Percentiles rank a stretch among this genome's conserved stretches.
phyloP scores from a whole-genome alignment of 2,329 filamentous ascomycete species.

The Penicillium sp. region DNA sequence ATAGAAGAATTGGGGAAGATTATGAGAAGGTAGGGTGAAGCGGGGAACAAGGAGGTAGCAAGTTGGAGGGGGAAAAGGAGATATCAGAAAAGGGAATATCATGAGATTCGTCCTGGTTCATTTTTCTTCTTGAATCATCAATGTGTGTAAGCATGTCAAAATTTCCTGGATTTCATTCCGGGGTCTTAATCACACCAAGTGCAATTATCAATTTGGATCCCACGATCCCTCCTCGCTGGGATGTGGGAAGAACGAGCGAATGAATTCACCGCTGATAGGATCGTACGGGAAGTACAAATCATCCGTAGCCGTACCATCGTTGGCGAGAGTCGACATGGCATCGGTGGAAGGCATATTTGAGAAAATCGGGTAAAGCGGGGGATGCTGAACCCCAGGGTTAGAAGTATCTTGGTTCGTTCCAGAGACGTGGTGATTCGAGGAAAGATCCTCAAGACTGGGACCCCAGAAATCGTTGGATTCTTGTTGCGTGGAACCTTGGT shows the following conservation, averaged over 20 bases:
- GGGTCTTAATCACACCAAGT: neutral
- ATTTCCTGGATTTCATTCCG: neutral
- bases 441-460: conserved; percentile 15
- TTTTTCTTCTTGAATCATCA: neutral
- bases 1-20: neutral
- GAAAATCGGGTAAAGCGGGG: conserved; percentile 2
- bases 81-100: neutral
- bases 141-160: neutral
- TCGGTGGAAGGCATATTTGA: conserved; percentile 14
- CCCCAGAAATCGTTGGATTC: conserved; percentile 17
- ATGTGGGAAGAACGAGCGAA: conserved; percentile 44
- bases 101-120: neutral
- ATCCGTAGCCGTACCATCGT: conserved; percentile 18
- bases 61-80: neutral
- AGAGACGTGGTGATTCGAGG: neutral
- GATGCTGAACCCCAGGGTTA: neutral
- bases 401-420: neutral
- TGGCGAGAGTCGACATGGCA: conserved; percentile 8
- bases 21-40: neutral
- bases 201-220: conserved; percentile 22
- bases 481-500: neutral
- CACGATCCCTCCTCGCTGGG: conserved; percentile 33
- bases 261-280: conserved; percentile 45
- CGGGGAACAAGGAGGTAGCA: neutral
- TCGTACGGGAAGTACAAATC: conserved; percentile 45